Evolutionary conservation across 2,329 filamentous ascomycete species (phyloP), one percentile per base, ranked within the genome.

Genomic region (Dactylonectria estremocensis): DNA sequence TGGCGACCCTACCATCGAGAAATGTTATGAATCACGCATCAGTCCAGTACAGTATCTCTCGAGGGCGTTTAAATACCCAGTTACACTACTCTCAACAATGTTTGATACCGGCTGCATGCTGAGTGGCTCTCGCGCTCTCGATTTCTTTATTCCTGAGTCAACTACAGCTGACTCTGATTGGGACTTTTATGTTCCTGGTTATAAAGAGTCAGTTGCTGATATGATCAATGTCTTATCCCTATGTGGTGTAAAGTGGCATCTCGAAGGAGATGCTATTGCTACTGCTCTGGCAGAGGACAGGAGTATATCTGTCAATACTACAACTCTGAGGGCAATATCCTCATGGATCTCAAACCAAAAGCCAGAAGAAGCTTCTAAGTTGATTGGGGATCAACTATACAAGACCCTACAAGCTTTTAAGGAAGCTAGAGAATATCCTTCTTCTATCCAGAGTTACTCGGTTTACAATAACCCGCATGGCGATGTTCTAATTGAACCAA

Each of bases 111-210:
- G 63, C 35, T 67, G 45, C 45, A 54, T 69, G 3, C 58, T 69
- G 7, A 69, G 59, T 18, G 45, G 64, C 28, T 69, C 59, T 59
- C 31, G 37, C 16, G 64, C 64, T 7, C 54, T 66, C 9, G 53
- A 66, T 18, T 66, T 62, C 28, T 66, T 66, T 28, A 24, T 66
- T 31, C 64, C 46, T 20, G 52, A 64, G 7, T 69, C 45, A 6
- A 18, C 50, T 7, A 61, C 16, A 8, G n/a, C 9, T 0, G 31
- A 60, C 20, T 69, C 64, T n/a, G 37, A 69, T n/a, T 69, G 55
- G 64, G 67, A 69, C 22, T 69, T 69, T 56, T 69, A 69, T 10
- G 31, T 69, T 40, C 67, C 59, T 43, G 45, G 64, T 18, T 69
- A 67, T 14, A 69, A 69, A 43, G 67, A 69, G 24, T 69, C 50